Percentiles rank a stretch among this genome's conserved stretches.
Evolutionary conservation across 1,284 basidiomycete genomes (phyloP).

Genomic region (Schizophyllum amplum): DNA sequence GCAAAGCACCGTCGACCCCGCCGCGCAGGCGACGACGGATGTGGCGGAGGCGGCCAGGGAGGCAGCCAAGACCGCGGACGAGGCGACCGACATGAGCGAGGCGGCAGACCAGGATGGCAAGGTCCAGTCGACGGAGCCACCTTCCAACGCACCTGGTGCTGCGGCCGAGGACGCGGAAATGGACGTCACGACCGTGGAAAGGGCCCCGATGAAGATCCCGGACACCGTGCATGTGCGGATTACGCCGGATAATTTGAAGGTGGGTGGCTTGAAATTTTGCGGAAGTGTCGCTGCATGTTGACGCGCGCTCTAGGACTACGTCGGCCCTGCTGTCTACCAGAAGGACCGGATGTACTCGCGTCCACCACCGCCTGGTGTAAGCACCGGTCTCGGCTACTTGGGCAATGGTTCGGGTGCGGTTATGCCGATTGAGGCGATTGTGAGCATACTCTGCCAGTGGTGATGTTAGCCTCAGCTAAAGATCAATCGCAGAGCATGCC

Average conservation of each 20-base stretch:
- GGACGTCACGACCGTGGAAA: constrained; percentile 68
- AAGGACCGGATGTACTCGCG: constrained; percentile 88
- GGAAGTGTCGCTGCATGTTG: neutral
- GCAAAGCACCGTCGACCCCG: constrained; percentile 2
- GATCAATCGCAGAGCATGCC: constrained; percentile 67
- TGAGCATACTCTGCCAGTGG: constrained; percentile 29
- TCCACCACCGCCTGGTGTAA: constrained; percentile 85
- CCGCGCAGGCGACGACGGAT: constrained; percentile 9
- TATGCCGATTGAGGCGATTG: constrained; percentile 94
- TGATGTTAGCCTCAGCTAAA: neutral
- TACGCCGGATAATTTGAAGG: constrained; percentile 77
- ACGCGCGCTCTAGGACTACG: constrained; percentile 55
- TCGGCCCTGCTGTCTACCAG: constrained; percentile 93
- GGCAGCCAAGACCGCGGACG: constrained; percentile 21
- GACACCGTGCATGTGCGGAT: constrained; percentile 75
- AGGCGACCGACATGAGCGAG: too few relatives aligned
- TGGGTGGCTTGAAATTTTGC: neutral
- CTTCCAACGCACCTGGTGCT: constrained; percentile 23
- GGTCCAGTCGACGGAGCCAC: constrained; percentile 32
- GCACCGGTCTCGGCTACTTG: constrained; percentile 90
- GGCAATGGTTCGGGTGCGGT: constrained; percentile 95
- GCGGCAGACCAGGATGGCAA: neutral
- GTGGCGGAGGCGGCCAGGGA: constrained; percentile 11
- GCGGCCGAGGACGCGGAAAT: constrained; percentile 22
- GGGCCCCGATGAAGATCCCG: constrained; percentile 81